Evolutionary conservation across 768 basidiomycete species (phyloP).

Genomic region (Leucocoprinus birnbaumii): DNA sequence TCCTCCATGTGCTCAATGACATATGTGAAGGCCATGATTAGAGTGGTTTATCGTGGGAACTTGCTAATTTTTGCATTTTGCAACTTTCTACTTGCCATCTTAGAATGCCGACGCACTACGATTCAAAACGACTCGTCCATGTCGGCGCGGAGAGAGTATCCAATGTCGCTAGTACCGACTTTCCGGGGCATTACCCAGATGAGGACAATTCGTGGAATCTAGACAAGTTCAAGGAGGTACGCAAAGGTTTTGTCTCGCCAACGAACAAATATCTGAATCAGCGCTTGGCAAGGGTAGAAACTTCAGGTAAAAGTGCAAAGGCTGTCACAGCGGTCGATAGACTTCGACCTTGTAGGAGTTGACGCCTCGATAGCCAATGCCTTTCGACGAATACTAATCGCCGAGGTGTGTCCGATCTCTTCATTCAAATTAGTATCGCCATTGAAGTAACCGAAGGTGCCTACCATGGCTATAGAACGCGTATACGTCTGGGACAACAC

Average conservation of each 20-base stretch:
- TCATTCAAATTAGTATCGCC: background rate
- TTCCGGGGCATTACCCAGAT: slow-evolving; percentile 83
- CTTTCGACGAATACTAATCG: slow-evolving; percentile 86
- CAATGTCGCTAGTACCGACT: slow-evolving; percentile 86
- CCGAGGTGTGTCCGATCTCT: slow-evolving; percentile 62
- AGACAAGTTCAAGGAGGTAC: slow-evolving; percentile 70
- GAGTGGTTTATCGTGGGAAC: slow-evolving; percentile 9
- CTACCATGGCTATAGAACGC: slow-evolving; percentile 85
- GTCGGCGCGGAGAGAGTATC: slow-evolving; percentile 69
- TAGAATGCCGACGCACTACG: slow-evolving; percentile 11
- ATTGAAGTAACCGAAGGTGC: slow-evolving; percentile 56
- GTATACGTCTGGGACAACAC: slow-evolving; percentile 96
- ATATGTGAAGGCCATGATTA: slow-evolving; percentile 42
- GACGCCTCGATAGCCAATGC: slow-evolving; percentile 97
- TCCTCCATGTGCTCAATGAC: slow-evolving; percentile 92
- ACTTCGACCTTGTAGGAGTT: slow-evolving; percentile 94
- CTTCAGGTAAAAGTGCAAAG: slow-evolving; percentile 73
- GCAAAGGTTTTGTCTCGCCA: slow-evolving; percentile 23
- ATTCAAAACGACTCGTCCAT: slow-evolving; percentile 56
- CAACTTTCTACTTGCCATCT: background rate
- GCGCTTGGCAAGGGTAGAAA: slow-evolving; percentile 49
- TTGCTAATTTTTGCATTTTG: background rate
- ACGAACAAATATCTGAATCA: slow-evolving; percentile 5
- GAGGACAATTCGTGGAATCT: slow-evolving; percentile 88
- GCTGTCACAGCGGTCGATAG: slow-evolving; percentile 79